phyloP scores from a whole-genome alignment of 2,329 filamentous ascomycete genomes.

The Rhytidhysteron rufulum region DNA sequence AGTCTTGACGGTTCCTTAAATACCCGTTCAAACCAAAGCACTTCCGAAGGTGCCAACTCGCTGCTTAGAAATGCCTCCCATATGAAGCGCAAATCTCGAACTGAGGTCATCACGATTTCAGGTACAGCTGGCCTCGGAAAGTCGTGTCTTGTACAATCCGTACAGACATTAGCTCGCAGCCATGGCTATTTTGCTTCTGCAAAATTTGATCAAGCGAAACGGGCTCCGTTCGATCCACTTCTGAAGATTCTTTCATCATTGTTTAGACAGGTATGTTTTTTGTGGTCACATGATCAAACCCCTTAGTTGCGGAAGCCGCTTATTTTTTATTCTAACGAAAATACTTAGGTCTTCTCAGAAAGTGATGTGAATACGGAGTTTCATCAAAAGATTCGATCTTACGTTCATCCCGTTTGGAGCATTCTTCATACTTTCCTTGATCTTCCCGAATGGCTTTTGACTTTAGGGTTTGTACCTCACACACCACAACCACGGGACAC shows the following conservation, averaged over 20 bases:
- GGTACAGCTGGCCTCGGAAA: slow-evolving; percentile 59
- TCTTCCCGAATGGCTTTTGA: slow-evolving; percentile 62
- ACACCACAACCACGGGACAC: slow-evolving; percentile 22
- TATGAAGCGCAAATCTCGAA: slow-evolving; percentile 52
- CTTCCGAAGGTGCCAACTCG: slow-evolving; percentile 27
- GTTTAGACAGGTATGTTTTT: slow-evolving; percentile 62
- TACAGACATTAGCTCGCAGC: slow-evolving; percentile 54
- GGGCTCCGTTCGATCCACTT: slow-evolving; percentile 59
- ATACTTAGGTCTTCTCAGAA: slow-evolving; percentile 63
- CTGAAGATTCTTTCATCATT: slow-evolving; percentile 58
- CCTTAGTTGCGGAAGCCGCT: too few relatives aligned
- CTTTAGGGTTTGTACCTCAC: slow-evolving; percentile 16
- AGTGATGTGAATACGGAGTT: slow-evolving; percentile 59
- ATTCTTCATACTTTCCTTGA: slow-evolving; percentile 56
- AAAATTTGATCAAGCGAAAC: slow-evolving; percentile 57
- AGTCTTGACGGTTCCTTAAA: slow-evolving; percentile 27
- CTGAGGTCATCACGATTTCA: slow-evolving; percentile 56
- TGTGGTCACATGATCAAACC: too few relatives aligned
- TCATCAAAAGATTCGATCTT: slow-evolving; percentile 54
- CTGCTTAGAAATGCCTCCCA: slow-evolving; percentile 44
- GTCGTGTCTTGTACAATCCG: slow-evolving; percentile 55
- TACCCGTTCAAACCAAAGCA: slow-evolving; percentile 22
- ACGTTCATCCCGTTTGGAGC: slow-evolving; percentile 56
- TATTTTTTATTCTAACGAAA: too few relatives aligned
- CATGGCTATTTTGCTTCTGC: slow-evolving; percentile 59